Conservation (phyloP, 116 monocot species). For the Cymodocea nodosa region DNA sequence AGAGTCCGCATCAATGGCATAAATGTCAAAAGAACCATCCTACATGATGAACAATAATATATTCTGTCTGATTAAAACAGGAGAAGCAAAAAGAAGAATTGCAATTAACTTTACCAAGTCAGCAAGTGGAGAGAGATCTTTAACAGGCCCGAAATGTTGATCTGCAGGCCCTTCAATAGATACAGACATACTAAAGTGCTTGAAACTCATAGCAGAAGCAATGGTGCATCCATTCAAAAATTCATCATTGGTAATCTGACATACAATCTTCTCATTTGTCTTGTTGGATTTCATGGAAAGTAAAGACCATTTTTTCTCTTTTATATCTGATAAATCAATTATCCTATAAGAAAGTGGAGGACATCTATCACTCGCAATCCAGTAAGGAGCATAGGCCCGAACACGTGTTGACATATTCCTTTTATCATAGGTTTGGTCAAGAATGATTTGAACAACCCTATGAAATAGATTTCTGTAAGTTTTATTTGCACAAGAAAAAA, state of each 20-base stretch:
- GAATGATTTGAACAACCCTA: slow-evolving; percentile 72
- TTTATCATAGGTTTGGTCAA: slow-evolving; percentile 68
- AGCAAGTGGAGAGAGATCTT: slow-evolving; percentile 62
- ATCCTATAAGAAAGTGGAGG: slow-evolving; percentile 61
- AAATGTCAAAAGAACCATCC: slow-evolving; percentile 93
- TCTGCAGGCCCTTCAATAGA: slow-evolving; percentile 36
- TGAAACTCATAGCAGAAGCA: slow-evolving; percentile 65
- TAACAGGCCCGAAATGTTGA: slow-evolving; percentile 46
- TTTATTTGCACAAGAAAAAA: background rate
- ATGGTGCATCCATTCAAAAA: slow-evolving; percentile 70
- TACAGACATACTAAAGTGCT: slow-evolving; percentile 49
- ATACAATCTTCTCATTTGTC: slow-evolving; percentile 35
- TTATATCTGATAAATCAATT: slow-evolving; percentile 35
- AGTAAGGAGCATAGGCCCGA: slow-evolving; percentile 79
- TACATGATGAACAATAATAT: slow-evolving; percentile 15
- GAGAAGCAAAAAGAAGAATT: background rate
- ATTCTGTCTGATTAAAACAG: background rate
- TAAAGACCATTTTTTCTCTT: slow-evolving; percentile 28
- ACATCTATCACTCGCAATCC: slow-evolving; percentile 75
- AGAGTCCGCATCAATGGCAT: slow-evolving; percentile 64
- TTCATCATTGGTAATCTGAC: slow-evolving; percentile 62
- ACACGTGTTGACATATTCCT: slow-evolving; percentile 37
- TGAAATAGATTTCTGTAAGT: background rate
- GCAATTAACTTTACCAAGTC: slow-evolving; percentile 54
- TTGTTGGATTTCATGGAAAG: slow-evolving; percentile 15